Evolutionary conservation across 2,329 filamentous ascomycete species (phyloP).

Genomic region (Pseudogymnoascus sp.): DNA sequence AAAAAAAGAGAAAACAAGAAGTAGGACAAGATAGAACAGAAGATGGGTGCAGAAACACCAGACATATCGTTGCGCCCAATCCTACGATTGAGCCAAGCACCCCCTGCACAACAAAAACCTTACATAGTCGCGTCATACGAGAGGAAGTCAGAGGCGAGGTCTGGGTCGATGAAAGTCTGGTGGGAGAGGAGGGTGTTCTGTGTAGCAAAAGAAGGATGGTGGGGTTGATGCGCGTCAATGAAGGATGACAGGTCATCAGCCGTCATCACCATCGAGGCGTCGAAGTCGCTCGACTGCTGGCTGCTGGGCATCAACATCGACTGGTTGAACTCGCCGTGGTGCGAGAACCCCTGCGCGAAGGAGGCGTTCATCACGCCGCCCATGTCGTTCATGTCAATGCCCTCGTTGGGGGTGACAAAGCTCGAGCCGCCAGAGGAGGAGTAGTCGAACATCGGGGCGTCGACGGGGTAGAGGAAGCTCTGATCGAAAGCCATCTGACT

Average conservation of each 20-base stretch:
- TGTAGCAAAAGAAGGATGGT: background rate
- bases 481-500: background rate
- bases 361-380: background rate
- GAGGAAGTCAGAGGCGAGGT: background rate
- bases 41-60: background rate
- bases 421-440: background rate
- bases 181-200: background rate
- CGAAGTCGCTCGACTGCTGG: background rate
- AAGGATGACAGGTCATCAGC: background rate
- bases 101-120: background rate
- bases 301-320: background rate
- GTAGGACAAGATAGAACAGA: background rate
- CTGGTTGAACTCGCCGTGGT: background rate
- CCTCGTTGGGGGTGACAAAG: background rate
- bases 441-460: background rate
- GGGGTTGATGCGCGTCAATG: background rate
- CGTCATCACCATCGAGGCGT: background rate
- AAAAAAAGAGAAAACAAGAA: conserved; percentile 11
- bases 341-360: background rate
- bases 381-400: background rate
- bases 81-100: conserved; percentile 12
- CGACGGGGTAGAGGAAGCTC: background rate
- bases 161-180: background rate
- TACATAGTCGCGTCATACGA: background rate
- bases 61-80: background rate